Base-by-base conservation (phyloP, 1,284 basidiomycete genomes). In the Dichomitus squalens region DNA sequence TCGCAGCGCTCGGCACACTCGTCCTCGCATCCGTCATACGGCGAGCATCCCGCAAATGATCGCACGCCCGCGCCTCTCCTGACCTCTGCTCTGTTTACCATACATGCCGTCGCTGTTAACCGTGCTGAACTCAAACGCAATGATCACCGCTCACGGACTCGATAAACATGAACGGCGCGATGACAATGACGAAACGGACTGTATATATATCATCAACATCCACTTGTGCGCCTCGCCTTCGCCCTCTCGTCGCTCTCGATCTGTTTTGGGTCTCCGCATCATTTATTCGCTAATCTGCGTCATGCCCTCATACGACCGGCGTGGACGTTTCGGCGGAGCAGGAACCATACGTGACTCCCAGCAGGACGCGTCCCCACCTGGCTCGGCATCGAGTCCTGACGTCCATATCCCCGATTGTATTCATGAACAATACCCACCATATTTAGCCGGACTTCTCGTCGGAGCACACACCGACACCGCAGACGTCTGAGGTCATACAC, bases 1-100 rank as follows among this genome's bases (percentile, higher is more conserved):
- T 86, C 41, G 95, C 92, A 7, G 94, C 96, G 9, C 71, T 97
- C 9, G 90, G 93, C 51, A 91, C 93, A 31, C 74, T 98, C 39
- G 72, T 95, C 57, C 69, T 96, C 52, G 92, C 95, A 63, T 83
- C 88, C 68, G 76, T 98, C 67, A 81, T 95, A 83, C 90, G 92
- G 83, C 90, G 91, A 82, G 87, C 92, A 73, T 74, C 78, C 68
- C 87, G 85, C 77, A 88, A 85, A 81, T 91, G 79, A 82, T 62
- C 58, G 36, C 33, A n/a, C 52, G 51, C 59, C 54, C 56, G 55
- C 47, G 29, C 58, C 27, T 48, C 59, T 52, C 57, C 59, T 55
- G 43, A 59, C 59, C 20, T 21, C 36, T 9, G 9, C 48, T 29
- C 14, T 20, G 12, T 46, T 31, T 39, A 21, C 33, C 31, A 18